Base-by-base conservation (phyloP, 176 grass and related monocot species). In the Carex littledalei region DNA sequence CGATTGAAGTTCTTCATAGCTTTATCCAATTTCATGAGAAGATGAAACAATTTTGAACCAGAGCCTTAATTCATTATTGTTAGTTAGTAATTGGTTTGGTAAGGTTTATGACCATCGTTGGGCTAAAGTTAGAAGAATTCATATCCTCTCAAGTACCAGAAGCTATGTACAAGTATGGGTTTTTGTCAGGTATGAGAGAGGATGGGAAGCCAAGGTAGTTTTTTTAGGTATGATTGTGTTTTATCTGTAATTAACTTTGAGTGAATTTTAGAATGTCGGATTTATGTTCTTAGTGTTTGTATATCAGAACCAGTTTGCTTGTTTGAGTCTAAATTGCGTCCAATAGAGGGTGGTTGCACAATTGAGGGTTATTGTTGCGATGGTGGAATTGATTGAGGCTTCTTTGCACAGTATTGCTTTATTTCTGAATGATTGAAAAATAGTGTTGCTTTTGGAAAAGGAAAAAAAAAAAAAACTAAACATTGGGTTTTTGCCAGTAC, bases 61-160 rank as follows among this genome's bases (percentile, higher is more conserved):
- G 35, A 47, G 39, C 62, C 61, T 82, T 65, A 64, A 55, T 65
- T 82, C 8, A 41, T 47, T 49, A 63, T 34, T 82, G 60, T 66
- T 24, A 65, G 47, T 82, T 64, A 64, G 37, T 63, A 61, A 62
- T 64, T 81, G 31, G 14, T 73, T 73, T 73, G 29, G 34, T 77
- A 77, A 29, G 72, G 47, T 76, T 76, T 76, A 76, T 76, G 72
- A 53, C 72, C 72, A 53, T 29, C 7, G 20, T 73, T 47, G 69
- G 43, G 9, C 39, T 20, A 11, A 71, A 41, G 35, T 41, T 6
- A 45, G 39, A 39, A 10, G 68, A 20, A 6, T 73, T 15, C 68
- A 71, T 75, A 75, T 53, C 45, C 20, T 75, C 71, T 53, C 11
- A 26, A 18, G 20, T 54, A 77, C 22, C 21, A 54, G 72, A 75